Base-by-base conservation (phyloP, 2,329 filamentous ascomycete genomes). In the Fusarium cicatricum region DNA sequence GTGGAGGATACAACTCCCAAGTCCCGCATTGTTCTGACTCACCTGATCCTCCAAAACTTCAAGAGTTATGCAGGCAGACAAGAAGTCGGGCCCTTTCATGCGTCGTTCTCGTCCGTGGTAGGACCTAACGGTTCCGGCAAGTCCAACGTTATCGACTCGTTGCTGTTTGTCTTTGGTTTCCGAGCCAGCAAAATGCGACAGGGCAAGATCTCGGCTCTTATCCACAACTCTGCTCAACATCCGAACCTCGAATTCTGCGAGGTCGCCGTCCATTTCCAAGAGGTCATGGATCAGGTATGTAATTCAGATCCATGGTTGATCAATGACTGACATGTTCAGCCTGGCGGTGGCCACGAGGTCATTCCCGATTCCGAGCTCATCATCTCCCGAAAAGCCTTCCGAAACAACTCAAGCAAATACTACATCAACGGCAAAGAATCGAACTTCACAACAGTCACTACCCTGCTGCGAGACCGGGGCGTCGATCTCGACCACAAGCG, bases 171-270 rank as follows among this genome's bases (percentile, higher is more conserved):
- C n/a, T 99, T 99, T 72, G 95, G 96, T 48, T 99, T 99, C 79
- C 89, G 95, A 56, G 95, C 95, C 36, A 98, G 94, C 82, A 99
- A 99, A 78, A 99, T 99, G 95, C 86, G 95, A 70, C 95, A 99
- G 75, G 95, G 95, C 70, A 99, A 99, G 78, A 92, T 99, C 41
- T 99, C 95, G 1, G 95, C 95, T 4, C 80, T 99, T 42, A 99
- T 99, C 65, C 95, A 99, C 78, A 99, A 98, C 74, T 98, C 95
- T 11, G 93, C 92, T 1, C 85, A 90, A 51, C 86, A 90, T 66
- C 92, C 92, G 0, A 85, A 97, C 67, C 78, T 99, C 16, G 91
- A 96, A 41, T 88, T 89, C 70, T 99, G 95, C 71, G 96, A 99
- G 74, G 95, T 99, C 11, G 91, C 96, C 51, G 96, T 99, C 4